Evolutionary conservation across 768 basidiomycete species (phyloP).

Genomic region (Boletellus ananas): DNA sequence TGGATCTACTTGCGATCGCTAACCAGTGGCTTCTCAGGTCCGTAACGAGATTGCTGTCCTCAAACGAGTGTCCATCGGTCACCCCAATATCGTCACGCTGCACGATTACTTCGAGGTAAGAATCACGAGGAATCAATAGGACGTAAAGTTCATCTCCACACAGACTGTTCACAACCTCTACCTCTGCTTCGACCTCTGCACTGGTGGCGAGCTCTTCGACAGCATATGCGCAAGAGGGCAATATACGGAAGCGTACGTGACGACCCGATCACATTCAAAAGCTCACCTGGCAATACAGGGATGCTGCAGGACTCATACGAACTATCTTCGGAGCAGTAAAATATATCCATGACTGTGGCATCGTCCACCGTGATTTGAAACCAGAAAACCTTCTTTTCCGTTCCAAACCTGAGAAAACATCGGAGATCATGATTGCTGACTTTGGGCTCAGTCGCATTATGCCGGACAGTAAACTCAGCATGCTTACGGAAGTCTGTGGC

Average conservation of each 20-base stretch:
- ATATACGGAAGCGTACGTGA: conserved; percentile 85
- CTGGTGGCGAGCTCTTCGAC: conserved; percentile 98
- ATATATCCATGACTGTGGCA: conserved; percentile 87
- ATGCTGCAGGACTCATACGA: conserved; percentile 84
- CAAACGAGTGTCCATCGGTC: conserved; percentile 88
- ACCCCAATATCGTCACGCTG: conserved; percentile 87
- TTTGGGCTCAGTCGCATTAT: conserved; percentile 91
- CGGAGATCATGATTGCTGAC: conserved; percentile 96
- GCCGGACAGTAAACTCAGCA: conserved; percentile 81
- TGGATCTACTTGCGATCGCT: conserved; percentile 4
- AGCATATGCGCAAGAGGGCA: conserved; percentile 96
- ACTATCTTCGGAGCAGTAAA: conserved; percentile 85
- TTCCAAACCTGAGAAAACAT: conserved; percentile 72
- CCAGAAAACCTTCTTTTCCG: conserved; percentile 98
- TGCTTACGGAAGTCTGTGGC: conserved; percentile 94
- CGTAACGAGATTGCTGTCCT: conserved; percentile 96
- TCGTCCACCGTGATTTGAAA: conserved; percentile 96
- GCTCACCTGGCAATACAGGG: conserved; percentile 47
- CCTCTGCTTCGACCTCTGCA: conserved; percentile 94
- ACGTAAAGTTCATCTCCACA: background rate
- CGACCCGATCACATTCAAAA: background rate
- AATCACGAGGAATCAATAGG: background rate
- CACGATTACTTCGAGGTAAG: conserved; percentile 93
- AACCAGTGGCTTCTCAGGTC: conserved; percentile 49
- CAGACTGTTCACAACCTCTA: conserved; percentile 92